Conservation (phyloP, 768 basidiomycete species). For the Pisolithus albus region DNA sequence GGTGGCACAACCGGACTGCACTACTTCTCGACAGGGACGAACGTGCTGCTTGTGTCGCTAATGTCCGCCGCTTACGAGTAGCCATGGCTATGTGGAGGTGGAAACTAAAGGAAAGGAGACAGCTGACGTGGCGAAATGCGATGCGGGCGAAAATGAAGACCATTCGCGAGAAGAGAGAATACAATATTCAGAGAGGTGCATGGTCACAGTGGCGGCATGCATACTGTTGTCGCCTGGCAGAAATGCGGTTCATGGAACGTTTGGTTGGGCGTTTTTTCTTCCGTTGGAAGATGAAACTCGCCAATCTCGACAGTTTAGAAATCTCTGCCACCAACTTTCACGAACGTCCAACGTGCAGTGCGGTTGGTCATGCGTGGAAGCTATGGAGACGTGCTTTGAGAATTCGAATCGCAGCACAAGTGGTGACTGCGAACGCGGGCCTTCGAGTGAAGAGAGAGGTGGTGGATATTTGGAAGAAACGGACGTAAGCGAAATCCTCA, state of each 20-base stretch:
- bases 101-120: constrained; percentile 47
- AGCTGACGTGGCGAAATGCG: constrained; percentile 55
- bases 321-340: constrained; percentile 44
- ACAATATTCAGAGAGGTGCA: constrained; percentile 45
- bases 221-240: constrained; percentile 44
- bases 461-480: constrained; percentile 52
- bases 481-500: constrained; percentile 38
- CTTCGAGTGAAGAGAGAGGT: constrained; percentile 42
- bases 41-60: constrained; percentile 38
- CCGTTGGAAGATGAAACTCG: constrained; percentile 48
- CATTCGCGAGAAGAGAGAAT: constrained; percentile 50
- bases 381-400: constrained; percentile 47
- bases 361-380: constrained; percentile 42
- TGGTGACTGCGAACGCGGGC: constrained; percentile 38
- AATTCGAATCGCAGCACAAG: constrained; percentile 39
- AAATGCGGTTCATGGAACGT: constrained; percentile 42
- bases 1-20: constrained; percentile 47
- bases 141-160: constrained; percentile 68
- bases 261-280: constrained; percentile 38
- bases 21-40: constrained; percentile 34
- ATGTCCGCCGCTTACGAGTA: constrained; percentile 37
- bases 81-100: constrained; percentile 48
- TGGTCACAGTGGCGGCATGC: constrained; percentile 65
- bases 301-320: constrained; percentile 38
- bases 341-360: constrained; percentile 31